Conservation (phyloP, 1,284 basidiomycete species). For the Ustilago esculenta region DNA sequence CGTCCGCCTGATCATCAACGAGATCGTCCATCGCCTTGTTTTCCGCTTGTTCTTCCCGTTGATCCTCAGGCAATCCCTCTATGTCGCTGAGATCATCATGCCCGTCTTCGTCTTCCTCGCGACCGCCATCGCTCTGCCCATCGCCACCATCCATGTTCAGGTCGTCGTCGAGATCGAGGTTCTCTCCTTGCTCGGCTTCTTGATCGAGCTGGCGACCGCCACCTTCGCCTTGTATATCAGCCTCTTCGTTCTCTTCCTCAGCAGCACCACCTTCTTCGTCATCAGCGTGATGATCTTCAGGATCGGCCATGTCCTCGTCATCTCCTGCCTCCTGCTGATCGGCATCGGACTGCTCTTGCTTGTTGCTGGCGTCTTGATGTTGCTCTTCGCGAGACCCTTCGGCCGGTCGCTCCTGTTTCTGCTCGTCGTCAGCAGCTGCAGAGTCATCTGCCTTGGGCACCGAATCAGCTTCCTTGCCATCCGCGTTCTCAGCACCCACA, state of each 20-base stretch:
- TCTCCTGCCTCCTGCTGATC: conserved; percentile 18
- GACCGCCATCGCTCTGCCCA: conserved; percentile 52
- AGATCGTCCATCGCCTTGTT: conserved; percentile 42
- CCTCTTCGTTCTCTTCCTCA: conserved; percentile 63
- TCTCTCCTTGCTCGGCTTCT: conserved; percentile 65
- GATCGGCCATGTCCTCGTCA: conserved; percentile 36
- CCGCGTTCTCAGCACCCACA: conserved; percentile 66
- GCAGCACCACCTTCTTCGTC: conserved; percentile 58
- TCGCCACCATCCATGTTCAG: conserved; percentile 54
- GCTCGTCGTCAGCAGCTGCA: conserved; percentile 51
- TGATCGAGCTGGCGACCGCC: conserved; percentile 64
- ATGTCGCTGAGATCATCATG: conserved; percentile 76
- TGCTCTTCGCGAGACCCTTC: conserved; percentile 68
- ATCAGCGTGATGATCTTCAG: conserved; percentile 56
- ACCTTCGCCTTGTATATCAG: conserved; percentile 68
- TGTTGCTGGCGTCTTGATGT: conserved; percentile 64
- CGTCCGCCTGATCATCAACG: conserved; percentile 20
- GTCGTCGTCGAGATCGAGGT: conserved; percentile 61
- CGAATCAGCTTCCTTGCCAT: conserved; percentile 51
- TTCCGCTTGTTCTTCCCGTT: conserved; percentile 21
- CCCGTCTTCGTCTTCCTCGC: conserved; percentile 70
- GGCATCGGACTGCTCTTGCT: conserved; percentile 19
- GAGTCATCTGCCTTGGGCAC: conserved; percentile 43
- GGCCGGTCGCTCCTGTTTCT: conserved; percentile 69
- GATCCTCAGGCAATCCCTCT: conserved; percentile 70